Base-by-base conservation (phyloP, 2,329 filamentous ascomycete genomes). In the Talaromyces albobiverticillius region DNA sequence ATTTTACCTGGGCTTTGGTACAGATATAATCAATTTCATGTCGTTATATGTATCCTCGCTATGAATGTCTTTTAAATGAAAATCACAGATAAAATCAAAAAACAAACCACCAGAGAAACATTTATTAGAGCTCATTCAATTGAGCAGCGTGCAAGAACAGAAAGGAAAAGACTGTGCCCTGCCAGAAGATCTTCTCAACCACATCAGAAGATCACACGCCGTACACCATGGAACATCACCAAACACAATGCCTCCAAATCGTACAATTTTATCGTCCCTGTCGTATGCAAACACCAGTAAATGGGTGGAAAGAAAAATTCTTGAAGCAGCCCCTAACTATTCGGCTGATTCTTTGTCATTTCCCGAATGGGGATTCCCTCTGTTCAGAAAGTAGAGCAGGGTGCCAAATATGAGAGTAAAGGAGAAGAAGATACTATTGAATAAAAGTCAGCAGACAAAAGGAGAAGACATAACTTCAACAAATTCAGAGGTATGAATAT, bases 401-500 rank as follows among this genome's bases (percentile, higher is more conserved):
- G 77, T 71, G 26, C 78, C 80, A 43, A 82, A 78, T 47, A 86
- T 71, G 43, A 78, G 74, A 2, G 84, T 86, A 56, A 89, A 79
- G 57, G 82, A 79, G 64, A 89, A 89, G 32, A 90, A 74, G 41
- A 88, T 81, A 69, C 85, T 79, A 53, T 31, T 10, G 11, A 25
- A 31, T 26, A 50, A 32, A 8, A 49, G 32, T 26, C 11, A 20
- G 26, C 11, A 46, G 22, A 6, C 32, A 32, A 18, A 16, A 32
- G n/a, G n/a, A n/a, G n/a, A n/a, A n/a, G n/a, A 29, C 16, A 26
- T 36, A n/a, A 16, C 20, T 36, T 22, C 10, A 29, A 16, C 16
- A 51, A 26, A 25, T 41, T 10, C 42, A 1, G 8, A 3, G 7
- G n/a, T 25, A 23, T n/a, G n/a, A n/a, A n/a, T n/a, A n/a, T n/a